Conservation (phyloP, 108 stramenopile genomes). For the Nitzschia sp. region DNA sequence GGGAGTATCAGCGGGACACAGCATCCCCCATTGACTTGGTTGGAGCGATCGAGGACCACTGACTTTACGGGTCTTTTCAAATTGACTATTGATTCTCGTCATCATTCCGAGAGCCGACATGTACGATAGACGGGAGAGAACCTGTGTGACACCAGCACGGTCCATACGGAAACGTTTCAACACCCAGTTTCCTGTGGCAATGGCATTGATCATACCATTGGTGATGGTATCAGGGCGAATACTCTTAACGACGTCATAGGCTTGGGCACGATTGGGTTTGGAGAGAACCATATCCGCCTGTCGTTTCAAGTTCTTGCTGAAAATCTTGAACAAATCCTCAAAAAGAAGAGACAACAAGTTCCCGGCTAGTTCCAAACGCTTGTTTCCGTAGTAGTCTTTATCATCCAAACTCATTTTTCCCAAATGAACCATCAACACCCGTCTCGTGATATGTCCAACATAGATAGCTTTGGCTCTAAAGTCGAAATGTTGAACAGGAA, state of each 20-base stretch:
- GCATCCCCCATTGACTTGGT: slow-evolving; percentile 98
- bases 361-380: slow-evolving; percentile 96
- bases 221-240: slow-evolving; percentile 93
- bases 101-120: slow-evolving; percentile 97
- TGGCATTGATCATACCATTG: slow-evolving; percentile 93
- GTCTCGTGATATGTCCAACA: slow-evolving; percentile 91
- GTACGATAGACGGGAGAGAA: slow-evolving; percentile 88
- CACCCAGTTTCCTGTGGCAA: slow-evolving; percentile 98
- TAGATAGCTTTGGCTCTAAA: slow-evolving; percentile 92
- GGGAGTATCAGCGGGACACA: slow-evolving; percentile 95
- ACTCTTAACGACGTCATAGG: slow-evolving; percentile 93
- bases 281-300: slow-evolving; percentile 93
- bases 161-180: slow-evolving; percentile 99
- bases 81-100: slow-evolving; percentile 96
- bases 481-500: slow-evolving; percentile 89
- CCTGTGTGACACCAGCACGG: slow-evolving; percentile 97
- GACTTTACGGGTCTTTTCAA: slow-evolving; percentile 97
- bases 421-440: slow-evolving; percentile 86
- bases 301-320: slow-evolving; percentile 92
- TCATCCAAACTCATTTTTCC: slow-evolving; percentile 91
- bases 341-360: slow-evolving; percentile 93
- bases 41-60: slow-evolving; percentile 96
- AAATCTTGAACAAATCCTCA: slow-evolving; percentile 97
- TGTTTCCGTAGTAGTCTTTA: slow-evolving; percentile 99
- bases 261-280: slow-evolving; percentile 91